A percentile compares a stretch with the other conserved stretches of the same genome.
Conservation (phyloP, 2,329 filamentous ascomycete genomes). For the Bipolaris victoriae region DNA sequence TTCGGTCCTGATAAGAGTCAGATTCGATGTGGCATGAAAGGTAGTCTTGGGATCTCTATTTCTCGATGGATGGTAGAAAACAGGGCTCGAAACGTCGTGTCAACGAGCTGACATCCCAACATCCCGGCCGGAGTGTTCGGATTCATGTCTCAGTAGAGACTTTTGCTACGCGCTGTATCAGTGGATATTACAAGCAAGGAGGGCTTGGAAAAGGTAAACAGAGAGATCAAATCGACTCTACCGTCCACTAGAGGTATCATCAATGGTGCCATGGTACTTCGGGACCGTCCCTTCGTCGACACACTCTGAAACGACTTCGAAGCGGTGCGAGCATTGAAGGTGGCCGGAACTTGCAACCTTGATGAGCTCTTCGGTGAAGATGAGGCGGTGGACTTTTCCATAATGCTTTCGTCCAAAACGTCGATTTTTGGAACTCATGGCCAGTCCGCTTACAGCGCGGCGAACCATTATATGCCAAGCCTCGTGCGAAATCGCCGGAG, state of each 20-base stretch:
- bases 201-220: background rate
- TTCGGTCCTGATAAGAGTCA: conserved; percentile 23
- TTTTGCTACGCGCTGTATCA: background rate
- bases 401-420: conserved; percentile 30
- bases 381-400: conserved; percentile 32
- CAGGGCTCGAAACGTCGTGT: conserved; percentile 28
- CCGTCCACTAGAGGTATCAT: conserved; percentile 9
- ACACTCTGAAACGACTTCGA: conserved; percentile 7
- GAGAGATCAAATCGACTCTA: background rate
- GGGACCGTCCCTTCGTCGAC: conserved; percentile 21
- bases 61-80: conserved; percentile 31
- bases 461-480: conserved; percentile 49
- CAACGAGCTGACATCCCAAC: conserved; percentile 51
- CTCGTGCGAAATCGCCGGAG: conserved; percentile 48
- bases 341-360: conserved; percentile 22
- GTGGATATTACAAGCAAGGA: conserved; percentile 11
- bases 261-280: conserved; percentile 34
- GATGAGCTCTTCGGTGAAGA: conserved; percentile 21
- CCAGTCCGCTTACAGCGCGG: conserved; percentile 29
- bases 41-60: conserved; percentile 27
- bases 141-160: conserved; percentile 5
- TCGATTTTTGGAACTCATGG: conserved; percentile 19
- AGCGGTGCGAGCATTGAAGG: conserved; percentile 23
- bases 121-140: conserved; percentile 30
- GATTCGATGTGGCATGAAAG: conserved; percentile 28